A percentile compares a stretch with the other conserved stretches of the same genome.
Evolutionary conservation across 805 yeast species (phyloP).

Genomic region (Yarrowia sp.): DNA sequence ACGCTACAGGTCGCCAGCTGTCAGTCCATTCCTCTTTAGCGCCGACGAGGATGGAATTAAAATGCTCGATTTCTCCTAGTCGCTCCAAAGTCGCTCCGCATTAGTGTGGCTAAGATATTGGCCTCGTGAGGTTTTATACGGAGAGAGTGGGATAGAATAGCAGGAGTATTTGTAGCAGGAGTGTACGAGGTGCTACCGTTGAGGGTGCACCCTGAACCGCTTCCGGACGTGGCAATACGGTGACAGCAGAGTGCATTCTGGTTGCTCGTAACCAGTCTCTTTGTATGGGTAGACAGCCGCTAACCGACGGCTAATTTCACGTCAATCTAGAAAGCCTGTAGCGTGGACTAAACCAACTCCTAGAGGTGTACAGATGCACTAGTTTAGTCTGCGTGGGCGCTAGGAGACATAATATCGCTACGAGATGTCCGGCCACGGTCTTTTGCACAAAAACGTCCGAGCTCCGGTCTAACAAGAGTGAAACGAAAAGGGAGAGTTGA

Average conservation of each 20-base stretch:
- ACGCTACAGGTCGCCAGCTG: background rate
- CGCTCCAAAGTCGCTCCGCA: background rate
- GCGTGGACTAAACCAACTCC: background rate
- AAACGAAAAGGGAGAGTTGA: background rate
- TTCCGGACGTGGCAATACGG: too few species aligned
- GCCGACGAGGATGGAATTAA: background rate
- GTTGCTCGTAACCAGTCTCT: too few species aligned
- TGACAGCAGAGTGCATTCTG: too few species aligned
- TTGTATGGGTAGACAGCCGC: background rate
- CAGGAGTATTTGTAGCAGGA: too few species aligned
- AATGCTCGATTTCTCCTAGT: background rate
- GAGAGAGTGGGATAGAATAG: too few species aligned
- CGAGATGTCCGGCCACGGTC: background rate
- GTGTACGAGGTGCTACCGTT: too few species aligned
- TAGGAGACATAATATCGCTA: slow-evolving; percentile 5
- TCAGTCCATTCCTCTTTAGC: slow-evolving; percentile 11
- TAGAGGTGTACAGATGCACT: background rate
- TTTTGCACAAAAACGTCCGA: background rate
- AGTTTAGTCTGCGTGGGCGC: background rate
- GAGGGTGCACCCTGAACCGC: too few species aligned
- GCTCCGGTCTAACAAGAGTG: background rate
- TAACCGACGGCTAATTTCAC: background rate
- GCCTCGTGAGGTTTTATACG: too few species aligned
- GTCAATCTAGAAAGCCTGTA: background rate
- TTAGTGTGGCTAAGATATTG: background rate